Base-by-base conservation (phyloP, 2,329 filamentous ascomycete species). In the Neophaeococcomyces mojaviensis region DNA sequence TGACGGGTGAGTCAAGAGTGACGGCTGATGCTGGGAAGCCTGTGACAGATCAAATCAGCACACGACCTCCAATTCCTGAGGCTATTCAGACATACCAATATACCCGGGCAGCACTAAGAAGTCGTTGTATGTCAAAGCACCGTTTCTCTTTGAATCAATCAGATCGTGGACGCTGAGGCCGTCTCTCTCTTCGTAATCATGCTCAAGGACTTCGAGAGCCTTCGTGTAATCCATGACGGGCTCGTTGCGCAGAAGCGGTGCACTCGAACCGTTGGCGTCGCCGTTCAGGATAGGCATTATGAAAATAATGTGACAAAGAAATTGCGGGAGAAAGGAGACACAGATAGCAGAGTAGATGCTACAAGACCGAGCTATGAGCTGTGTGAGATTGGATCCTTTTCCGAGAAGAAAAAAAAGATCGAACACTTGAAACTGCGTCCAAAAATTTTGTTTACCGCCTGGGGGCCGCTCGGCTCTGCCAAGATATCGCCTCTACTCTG, bases 111-210 rank as follows among this genome's bases (percentile, higher is more conserved):
- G 78, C 61, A 98, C 73, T 53, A 98, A 81, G 74, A 98, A 98
- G 71, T 98, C 92, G 70, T 98, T 98, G 78, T 96, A 98, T 49
- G 90, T 97, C 62, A 98, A 77, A 61, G 92, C 92, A 52, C 92
- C 92, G 63, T 89, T 86, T 69, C 83, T 84, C 72, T 85, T 84
- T 56, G 90, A 89, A 73, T 98, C 86, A 66, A 97, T 81, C 59
- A 98, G 77, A 55, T 88, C 82, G 63, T 88, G 75, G 61, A 94
- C 80, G 64, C 88, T 81, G 59, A 98, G 83, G 49, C 92, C 92
- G 79, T 98, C 92, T 59, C 73, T 76, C 65, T 77, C 76, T 56
- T 82, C 65, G 68, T 95, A 96, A 63, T 90, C 80, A 50, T 68
- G 69, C 66, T 85, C 78, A 66, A 97, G 78, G 56, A 89, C 71